Evolutionary conservation across 495 filamentous ascomycete genomes (phyloP), one percentile per base, ranked within the genome.

Genomic region (Trichoderma erinaceum): DNA sequence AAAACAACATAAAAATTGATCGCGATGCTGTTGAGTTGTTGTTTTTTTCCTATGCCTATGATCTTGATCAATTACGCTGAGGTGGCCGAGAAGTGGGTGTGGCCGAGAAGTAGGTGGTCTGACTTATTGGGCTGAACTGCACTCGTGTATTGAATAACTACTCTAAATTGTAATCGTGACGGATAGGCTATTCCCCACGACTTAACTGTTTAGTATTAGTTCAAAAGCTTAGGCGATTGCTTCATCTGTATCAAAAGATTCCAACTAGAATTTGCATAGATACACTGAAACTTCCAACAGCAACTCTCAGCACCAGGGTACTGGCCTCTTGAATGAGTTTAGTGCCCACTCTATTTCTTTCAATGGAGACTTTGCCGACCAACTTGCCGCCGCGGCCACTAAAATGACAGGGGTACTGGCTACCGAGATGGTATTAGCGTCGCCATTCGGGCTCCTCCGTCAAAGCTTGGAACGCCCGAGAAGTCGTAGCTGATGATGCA

Each of bases 161-260:
- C 29, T 29, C 29, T 29, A 4, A 18, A 27, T 61, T 32, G 16
- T 61, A 61, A 32, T 32, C 56, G 56, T 4, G n/a, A 13, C 56
- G 25, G 25, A 61, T 61, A 61, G 56, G 56, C 56, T 61, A 61
- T 61, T 56, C 56, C 25, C 25, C 56, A 61, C 21, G 48, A 52
- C 48, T 52, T 23, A 21, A 21, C 48, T 25, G 8, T 21, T 23
- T 5, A n/a, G 21, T 23, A 52, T 23, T 23, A 18, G 15, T n/a
- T 16, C 44, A 48, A 48, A 2, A 15, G 15, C 44, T 18, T 48
- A 48, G n/a, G 12, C 44, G 4, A 16, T 15, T n/a, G 15, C 44
- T 18, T 48, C 43, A 10, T 46, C 3, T 18, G 4, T 4, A 18
- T 18, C 43, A 15, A 15, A 46, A 46, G 13, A 18, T 16, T 46